phyloP scores from a whole-genome alignment of 1,139 yeast genomes.

The Blastobotrys raffinosifermentans region DNA sequence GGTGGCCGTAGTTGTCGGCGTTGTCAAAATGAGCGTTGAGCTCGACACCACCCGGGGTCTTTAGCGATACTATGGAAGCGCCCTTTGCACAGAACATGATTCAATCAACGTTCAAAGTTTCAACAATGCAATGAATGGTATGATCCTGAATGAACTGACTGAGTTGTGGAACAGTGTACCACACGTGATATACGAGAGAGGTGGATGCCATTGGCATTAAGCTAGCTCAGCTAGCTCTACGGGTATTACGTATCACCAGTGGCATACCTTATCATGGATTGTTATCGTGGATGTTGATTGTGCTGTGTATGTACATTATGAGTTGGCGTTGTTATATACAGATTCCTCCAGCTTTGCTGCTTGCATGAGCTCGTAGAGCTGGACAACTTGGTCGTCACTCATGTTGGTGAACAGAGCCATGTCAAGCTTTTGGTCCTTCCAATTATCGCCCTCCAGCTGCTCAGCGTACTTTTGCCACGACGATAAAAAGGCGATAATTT shows the following conservation, averaged over 20 bases:
- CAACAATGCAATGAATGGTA: slow-evolving; percentile 10
- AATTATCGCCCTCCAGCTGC: slow-evolving; percentile 64
- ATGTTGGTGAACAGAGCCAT: slow-evolving; percentile 65
- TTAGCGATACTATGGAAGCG: slow-evolving; percentile 26
- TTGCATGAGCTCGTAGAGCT: slow-evolving; percentile 61
- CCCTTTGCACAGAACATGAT: too few relatives aligned
- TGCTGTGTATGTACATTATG: too few relatives aligned
- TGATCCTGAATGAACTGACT: background rate
- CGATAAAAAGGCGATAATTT: slow-evolving; percentile 85
- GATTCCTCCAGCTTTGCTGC: slow-evolving; percentile 43
- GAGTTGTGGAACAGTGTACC: background rate
- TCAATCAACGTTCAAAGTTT: too few relatives aligned
- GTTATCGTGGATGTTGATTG: background rate
- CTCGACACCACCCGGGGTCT: slow-evolving; percentile 25
- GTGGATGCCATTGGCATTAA: too few relatives aligned
- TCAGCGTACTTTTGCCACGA: slow-evolving; percentile 88
- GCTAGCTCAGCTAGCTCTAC: too few relatives aligned
- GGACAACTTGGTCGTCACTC: slow-evolving; percentile 85
- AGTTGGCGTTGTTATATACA: too few relatives aligned
- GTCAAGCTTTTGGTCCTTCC: slow-evolving; percentile 68
- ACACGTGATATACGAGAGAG: background rate
- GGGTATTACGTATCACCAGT: too few relatives aligned
- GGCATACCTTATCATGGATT: too few relatives aligned
- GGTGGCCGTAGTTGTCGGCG: slow-evolving; percentile 20
- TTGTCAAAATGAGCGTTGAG: slow-evolving; percentile 23